Evolutionary conservation across 2,329 filamentous ascomycete genomes (phyloP).

Genomic region (Pseudogymnoascus destructans): DNA sequence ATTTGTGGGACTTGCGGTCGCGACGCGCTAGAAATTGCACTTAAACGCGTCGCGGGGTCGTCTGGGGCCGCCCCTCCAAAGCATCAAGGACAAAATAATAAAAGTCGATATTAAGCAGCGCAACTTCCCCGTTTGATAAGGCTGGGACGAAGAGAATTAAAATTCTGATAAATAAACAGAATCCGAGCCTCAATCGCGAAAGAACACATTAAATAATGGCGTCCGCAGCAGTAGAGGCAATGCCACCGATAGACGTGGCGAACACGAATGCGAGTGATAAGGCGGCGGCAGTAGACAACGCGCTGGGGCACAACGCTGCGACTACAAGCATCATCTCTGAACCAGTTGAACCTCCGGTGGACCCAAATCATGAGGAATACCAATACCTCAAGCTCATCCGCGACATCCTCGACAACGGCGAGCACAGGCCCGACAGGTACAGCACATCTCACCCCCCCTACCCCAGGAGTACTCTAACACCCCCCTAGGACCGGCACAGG

Average conservation of each 20-base stretch:
- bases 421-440: slow-evolving; percentile 78
- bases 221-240: not conserved
- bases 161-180: not conserved
- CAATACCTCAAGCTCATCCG: slow-evolving; percentile 88
- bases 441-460: slow-evolving; percentile 6
- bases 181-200: not conserved
- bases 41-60: slow-evolving; percentile 8
- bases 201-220: slow-evolving; percentile 5
- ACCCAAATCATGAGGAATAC: slow-evolving; percentile 60
- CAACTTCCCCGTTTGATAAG: not conserved
- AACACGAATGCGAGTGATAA: not conserved
- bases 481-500: slow-evolving; percentile 70
- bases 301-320: not conserved
- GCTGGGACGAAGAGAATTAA: not conserved
- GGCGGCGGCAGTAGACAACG: not conserved
- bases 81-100: slow-evolving; percentile 3
- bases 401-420: slow-evolving; percentile 68
- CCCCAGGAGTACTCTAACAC: not conserved
- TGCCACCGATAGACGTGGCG: not conserved
- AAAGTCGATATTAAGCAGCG: not conserved
- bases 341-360: not conserved
- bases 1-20: not conserved
- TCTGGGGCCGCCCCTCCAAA: not conserved
- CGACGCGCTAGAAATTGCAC: slow-evolving; percentile 6
- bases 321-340: not conserved